Conservation (phyloP, 2,329 filamentous ascomycete species). For the Phoma sp. region DNA sequence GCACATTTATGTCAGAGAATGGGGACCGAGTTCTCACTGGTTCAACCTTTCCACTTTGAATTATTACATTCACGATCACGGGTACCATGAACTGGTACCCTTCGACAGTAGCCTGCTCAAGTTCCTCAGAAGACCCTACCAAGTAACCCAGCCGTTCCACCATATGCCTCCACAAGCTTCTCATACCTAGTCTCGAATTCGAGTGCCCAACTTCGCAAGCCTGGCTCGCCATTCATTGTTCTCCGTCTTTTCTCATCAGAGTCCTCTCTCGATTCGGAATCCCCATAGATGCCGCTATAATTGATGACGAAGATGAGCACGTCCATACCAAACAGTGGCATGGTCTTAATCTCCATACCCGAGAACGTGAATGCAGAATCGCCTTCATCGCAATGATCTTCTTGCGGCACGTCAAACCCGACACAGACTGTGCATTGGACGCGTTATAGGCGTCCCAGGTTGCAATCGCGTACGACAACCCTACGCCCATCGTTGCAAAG, state of each 20-base stretch:
- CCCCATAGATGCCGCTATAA: conserved; percentile 55
- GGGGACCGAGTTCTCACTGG: conserved; percentile 1
- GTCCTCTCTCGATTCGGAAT: conserved; percentile 45
- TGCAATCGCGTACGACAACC: conserved; percentile 63
- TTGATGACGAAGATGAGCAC: conserved; percentile 63
- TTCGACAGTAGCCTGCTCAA: conserved; percentile 57
- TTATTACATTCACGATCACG: conserved; percentile 61
- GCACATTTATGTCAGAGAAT: too few species aligned
- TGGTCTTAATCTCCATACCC: conserved; percentile 62
- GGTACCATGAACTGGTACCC: conserved; percentile 57
- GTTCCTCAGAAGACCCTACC: conserved; percentile 58
- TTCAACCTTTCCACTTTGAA: conserved; percentile 52
- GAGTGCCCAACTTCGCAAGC: conserved; percentile 57
- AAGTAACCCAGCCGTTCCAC: conserved; percentile 60
- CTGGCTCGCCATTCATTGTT: conserved; percentile 38
- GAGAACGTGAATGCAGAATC: conserved; percentile 64
- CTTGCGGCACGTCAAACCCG: conserved; percentile 48
- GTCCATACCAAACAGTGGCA: conserved; percentile 61
- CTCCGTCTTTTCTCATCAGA: conserved; percentile 53
- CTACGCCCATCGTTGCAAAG: conserved; percentile 65
- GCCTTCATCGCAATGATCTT: conserved; percentile 64
- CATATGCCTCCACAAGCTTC: conserved; percentile 61
- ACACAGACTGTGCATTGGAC: conserved; percentile 42
- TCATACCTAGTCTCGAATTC: conserved; percentile 63
- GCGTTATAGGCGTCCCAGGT: conserved; percentile 63